Percentiles rank a stretch among this genome's conserved stretches.
phyloP scores from a whole-genome alignment of 768 basidiomycete species.

The Mycena chlorophos region DNA sequence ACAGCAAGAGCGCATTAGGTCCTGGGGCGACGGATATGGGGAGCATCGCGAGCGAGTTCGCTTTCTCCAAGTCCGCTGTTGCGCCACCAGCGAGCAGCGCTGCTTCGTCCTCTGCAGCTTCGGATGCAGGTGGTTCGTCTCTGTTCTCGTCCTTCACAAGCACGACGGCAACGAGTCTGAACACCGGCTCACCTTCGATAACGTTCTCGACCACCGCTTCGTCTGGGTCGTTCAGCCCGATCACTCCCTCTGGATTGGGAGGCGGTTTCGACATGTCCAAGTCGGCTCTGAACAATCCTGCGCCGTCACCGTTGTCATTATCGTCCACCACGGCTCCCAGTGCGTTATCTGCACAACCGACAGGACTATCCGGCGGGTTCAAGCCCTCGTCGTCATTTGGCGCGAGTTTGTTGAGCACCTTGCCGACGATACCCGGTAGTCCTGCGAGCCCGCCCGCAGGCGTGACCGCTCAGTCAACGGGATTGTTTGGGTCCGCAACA shows the following conservation, averaged over 20 bases:
- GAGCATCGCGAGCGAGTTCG: constrained; percentile 73
- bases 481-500: constrained; percentile 16
- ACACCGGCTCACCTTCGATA: constrained; percentile 25
- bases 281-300: constrained; percentile 22
- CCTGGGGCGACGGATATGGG: constrained; percentile 59
- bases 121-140: constrained; percentile 15
- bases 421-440: constrained; percentile 73
- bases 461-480: constrained; percentile 16
- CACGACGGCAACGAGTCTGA: constrained; percentile 24
- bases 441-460: constrained; percentile 39
- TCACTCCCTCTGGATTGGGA: constrained; percentile 9
- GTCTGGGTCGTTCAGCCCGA: constrained; percentile 20
- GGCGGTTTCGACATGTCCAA: constrained; percentile 8
- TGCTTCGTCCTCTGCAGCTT: constrained; percentile 11
- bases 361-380: constrained; percentile 72
- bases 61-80: constrained; percentile 41
- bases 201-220: constrained; percentile 8
- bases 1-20: constrained; percentile 41
- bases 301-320: constrained; percentile 27
- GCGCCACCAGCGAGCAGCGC: constrained; percentile 9
- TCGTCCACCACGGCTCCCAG: constrained; percentile 31
- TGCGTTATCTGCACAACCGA: constrained; percentile 45
- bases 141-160: constrained; percentile 14
- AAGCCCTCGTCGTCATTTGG: constrained; percentile 83
- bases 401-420: constrained; percentile 65